Evolutionary conservation across 768 basidiomycete species (phyloP).

Genomic region (Suillus subluteus): DNA sequence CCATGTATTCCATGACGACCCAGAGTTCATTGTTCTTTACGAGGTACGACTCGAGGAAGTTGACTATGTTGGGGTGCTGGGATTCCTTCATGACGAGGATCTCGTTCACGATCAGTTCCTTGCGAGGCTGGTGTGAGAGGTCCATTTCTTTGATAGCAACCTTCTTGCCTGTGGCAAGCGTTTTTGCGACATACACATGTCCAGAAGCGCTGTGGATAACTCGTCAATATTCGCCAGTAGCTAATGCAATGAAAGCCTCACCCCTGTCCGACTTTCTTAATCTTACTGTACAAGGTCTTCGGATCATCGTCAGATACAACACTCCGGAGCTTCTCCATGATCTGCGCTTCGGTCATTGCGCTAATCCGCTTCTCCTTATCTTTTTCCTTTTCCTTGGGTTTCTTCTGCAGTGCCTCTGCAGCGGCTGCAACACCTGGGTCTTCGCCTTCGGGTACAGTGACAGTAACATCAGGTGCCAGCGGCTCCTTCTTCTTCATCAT

Average conservation of each 20-base stretch:
- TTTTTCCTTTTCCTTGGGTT: conserved; percentile 57
- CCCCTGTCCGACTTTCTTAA: conserved; percentile 99
- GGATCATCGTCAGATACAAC: conserved; percentile 91
- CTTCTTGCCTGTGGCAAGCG: conserved; percentile 78
- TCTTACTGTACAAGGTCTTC: conserved; percentile 89
- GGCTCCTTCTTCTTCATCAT: conserved; percentile 62
- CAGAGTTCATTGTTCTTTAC: conserved; percentile 88
- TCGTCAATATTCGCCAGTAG: conserved; percentile 4
- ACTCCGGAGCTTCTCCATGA: conserved; percentile 94
- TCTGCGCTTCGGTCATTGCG: conserved; percentile 96
- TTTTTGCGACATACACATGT: conserved; percentile 97
- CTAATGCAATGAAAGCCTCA: conserved; percentile 45
- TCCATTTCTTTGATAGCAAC: conserved; percentile 99
- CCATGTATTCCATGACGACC: conserved; percentile 99
- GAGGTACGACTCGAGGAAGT: conserved; percentile 90
- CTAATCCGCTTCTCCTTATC: conserved; percentile 80
- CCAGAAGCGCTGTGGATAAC: conserved; percentile 78
- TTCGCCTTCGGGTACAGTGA: conserved; percentile 50
- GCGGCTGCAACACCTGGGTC: conserved; percentile 65
- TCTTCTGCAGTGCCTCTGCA: conserved; percentile 62
- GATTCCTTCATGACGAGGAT: conserved; percentile 99
- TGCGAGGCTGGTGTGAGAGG: conserved; percentile 89
- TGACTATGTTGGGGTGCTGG: conserved; percentile 96
- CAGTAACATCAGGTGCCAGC: conserved; percentile 47
- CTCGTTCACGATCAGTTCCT: conserved; percentile 97